Evolutionary conservation across 2,329 filamentous ascomycete genomes (phyloP), one percentile per base, ranked within the genome.

Genomic region (Fusarium praegraminearum): DNA sequence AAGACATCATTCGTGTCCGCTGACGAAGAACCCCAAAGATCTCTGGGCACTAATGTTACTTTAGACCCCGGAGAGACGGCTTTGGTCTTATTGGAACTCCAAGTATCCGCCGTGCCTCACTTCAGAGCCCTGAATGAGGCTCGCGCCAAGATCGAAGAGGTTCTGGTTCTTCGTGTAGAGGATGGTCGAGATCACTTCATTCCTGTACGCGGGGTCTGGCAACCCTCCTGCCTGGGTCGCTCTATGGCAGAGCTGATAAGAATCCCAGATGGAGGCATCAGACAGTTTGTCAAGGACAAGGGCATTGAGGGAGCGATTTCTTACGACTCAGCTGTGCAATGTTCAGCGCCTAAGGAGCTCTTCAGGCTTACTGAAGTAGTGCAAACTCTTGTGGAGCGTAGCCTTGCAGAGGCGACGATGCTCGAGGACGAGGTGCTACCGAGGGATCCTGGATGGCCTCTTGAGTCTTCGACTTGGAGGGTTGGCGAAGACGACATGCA

Each of bases 171-270:
- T 11, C 90, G 94, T 1, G 92, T 99, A 7, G 86, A 89, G 13
- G 88, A 91, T 54, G 97, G 97, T 1, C 87, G 94, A 49, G 96
- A 99, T 74, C 92, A 98, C 76, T 99, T 99, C 76, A 88, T 99
- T 40, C 91, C 94, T 0, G 84, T 97, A 1, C 89, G 87, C 26
- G 96, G 88, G 0, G 83, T 81, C 2, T 99, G 96, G 95, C 82
- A 91, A 5, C 91, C 92, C 11, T 93, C 93, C 0, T 92, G 90
- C 73, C 92, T 98, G 50, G 93, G 93, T 1, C 89, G 93, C 38
- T 94, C 92, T 0, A 86, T 99, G n/a, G 91, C 94, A 64, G 94
- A 97, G 75, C 85, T 99, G 11, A 93, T 97, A 51, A 89, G 91
- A 20, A 89, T 98, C 7, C 94, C 96, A 0, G 94, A 87, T 13